These are phyloP conservation scores for Aspergillus aculeatinus DNA, from an alignment of 2,329 filamentous ascomycete species.

Conservation along the genomic window DNA sequence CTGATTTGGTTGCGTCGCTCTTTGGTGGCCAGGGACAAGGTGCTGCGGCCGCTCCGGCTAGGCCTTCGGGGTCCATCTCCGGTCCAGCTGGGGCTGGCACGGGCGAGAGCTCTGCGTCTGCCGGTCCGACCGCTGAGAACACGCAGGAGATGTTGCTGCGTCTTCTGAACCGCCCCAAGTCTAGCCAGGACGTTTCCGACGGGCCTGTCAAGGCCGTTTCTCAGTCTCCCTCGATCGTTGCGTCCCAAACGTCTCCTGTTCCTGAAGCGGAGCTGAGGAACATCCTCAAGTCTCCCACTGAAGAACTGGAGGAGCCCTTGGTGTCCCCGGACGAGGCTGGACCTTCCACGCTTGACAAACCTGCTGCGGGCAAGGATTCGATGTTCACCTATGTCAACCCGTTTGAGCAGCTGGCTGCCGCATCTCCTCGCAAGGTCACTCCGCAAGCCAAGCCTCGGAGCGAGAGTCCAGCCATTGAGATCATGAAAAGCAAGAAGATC, in stretches of 20 bases:
- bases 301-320: conserved; percentile 18
- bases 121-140: conserved; percentile 55
- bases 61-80: conserved; percentile 16
- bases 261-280: conserved; percentile 17
- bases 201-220: conserved; percentile 25
- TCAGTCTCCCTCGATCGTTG: conserved; percentile 44
- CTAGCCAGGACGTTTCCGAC: conserved; percentile 28
- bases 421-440: conserved; percentile 61
- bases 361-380: conserved; percentile 38
- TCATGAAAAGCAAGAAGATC: conserved; percentile 23
- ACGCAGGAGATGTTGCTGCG: conserved; percentile 84
- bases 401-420: conserved; percentile 67
- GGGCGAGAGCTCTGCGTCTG: conserved; percentile 17
- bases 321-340: neutral
- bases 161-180: conserved; percentile 73
- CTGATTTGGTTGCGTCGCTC: conserved; percentile 58
- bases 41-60: conserved; percentile 28
- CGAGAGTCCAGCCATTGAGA: conserved; percentile 40
- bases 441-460: conserved; percentile 48
- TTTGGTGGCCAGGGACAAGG: conserved; percentile 45
- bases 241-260: conserved; percentile 33
- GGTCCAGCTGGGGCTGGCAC: conserved; percentile 24
- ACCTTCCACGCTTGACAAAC: conserved; percentile 32
- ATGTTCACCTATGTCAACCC: conserved; percentile 72
- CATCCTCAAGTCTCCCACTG: conserved; percentile 10